phyloP scores from a whole-genome alignment of 768 basidiomycete genomes.

The Tephrocybe sp. region DNA sequence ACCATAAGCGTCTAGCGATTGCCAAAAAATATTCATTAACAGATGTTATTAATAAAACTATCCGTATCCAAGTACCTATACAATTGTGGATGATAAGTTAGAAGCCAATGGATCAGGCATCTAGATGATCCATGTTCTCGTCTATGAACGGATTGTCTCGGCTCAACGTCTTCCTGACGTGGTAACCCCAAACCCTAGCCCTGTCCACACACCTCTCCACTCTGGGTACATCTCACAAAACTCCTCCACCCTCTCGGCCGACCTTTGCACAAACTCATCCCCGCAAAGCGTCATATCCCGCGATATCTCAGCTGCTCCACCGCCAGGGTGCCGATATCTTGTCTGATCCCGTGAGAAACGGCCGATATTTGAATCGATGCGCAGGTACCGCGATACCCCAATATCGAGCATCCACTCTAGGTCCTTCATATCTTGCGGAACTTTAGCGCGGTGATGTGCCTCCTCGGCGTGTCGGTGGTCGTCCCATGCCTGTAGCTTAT shows the following conservation, averaged over 20 bases:
- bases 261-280: slow-evolving; percentile 13
- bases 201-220: slow-evolving; percentile 4
- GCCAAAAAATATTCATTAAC: background rate
- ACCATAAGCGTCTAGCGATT: too few relatives aligned
- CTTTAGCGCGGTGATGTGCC: slow-evolving; percentile 11
- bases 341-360: background rate
- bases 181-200: slow-evolving; percentile 9
- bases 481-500: slow-evolving; percentile 20
- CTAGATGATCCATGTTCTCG: too few relatives aligned
- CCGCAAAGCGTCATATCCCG: slow-evolving; percentile 8
- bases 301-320: background rate
- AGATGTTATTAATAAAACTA: background rate
- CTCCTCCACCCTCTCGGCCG: slow-evolving; percentile 9
- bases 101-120: too few relatives aligned
- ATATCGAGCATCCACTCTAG: slow-evolving; percentile 8
- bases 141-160: too few relatives aligned
- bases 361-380: background rate
- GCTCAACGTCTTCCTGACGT: too few relatives aligned
- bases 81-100: too few relatives aligned
- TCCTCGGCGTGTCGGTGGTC: slow-evolving; percentile 14
- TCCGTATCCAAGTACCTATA: background rate
- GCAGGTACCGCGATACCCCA: background rate
- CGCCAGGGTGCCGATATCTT: background rate
- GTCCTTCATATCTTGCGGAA: slow-evolving; percentile 14
- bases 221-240: slow-evolving; percentile 12